Evolutionary conservation across 2,329 filamentous ascomycete species (phyloP), one percentile per base, ranked within the genome.

Genomic region (Pyrenophora tritici-repentis): DNA sequence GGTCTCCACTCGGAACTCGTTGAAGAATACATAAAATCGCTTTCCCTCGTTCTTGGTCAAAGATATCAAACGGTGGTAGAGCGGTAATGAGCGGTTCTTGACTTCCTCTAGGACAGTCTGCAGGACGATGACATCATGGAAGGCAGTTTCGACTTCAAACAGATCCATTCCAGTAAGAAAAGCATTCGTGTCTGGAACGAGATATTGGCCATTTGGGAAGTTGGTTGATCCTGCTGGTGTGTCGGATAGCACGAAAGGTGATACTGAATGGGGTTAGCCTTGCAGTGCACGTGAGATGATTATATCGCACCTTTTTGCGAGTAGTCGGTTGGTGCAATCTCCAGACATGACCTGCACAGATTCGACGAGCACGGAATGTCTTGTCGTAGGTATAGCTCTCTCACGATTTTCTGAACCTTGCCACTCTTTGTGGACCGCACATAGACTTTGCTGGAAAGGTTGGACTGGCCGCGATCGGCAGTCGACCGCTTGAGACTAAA

Each of bases 11-110:
- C 93, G 85, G 70, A 99, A 99, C 66, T 99, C 94, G 73, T 99
- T 99, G 83, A 97, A 97, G 73, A 99, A 99, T 44, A 99, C 90
- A 69, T 97, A 97, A 72, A 96, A 97, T 47, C 93, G 86, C 80
- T 99, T 99, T 60, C 96, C 91, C 65, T 96, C 91, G 68, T 93
- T 96, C 75, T 93, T 96, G 33, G 92, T 96, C 58, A 99, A 80
- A 17, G 89, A 86, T 61, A 97, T 85, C 42, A 99, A 80, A 33
- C 94, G 89, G 73, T 97, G 97, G 78, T 97, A 99, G 32, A 99
- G 84, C 35, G 94, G 94, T 55, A 97, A 76, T 10, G 93, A 97
- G 63, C 92, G 86, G 73, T 97, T 96, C 70, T 91, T 90, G 53
- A 99, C 83, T 77, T 99, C 94, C 75, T 99, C 94, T 12, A 99